Base-by-base conservation (phyloP, 805 yeast genomes). In the Nakazawaea holstii region DNA sequence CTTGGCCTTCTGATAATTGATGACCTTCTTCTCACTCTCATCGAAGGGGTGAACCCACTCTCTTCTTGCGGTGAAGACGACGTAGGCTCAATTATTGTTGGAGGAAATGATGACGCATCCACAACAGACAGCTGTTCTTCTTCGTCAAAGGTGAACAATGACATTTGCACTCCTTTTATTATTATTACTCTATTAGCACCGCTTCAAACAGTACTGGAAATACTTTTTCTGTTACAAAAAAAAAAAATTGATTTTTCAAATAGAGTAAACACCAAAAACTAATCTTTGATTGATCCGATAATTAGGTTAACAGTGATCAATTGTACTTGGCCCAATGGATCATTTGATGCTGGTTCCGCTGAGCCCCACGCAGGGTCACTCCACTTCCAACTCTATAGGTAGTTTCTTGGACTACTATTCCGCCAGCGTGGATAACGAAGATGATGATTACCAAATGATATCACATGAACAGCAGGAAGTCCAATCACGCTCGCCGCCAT, bases 111-210 rank as follows among this genome's bases (percentile, higher is more conserved):
- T 6, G 8, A 10, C 11, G 13, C 20, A 14, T 31, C n/a, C 27
- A 11, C 11, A 8, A 15, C 8, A 24, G 29, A 5, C 10, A 44
- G 30, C 32, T 39, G 46, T 2, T 49, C 51, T 8, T 52, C 57
- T 5, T 31, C 53, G 39, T 55, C 57, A 32, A 53, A 52, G 32
- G 44, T 49, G 43, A 48, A 35, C 28, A 41, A 13, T 4, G 32
- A 33, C 49, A 40, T 39, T 29, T 40, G 14, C 4, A 11, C 28
- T 3, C 13, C 6, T 30, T 15, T 30, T 4, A 3, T 8, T 20
- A 15, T 9, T 4, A 3, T 8, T 20, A 15, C 4, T 17, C 36
- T 33, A 14, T 3, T 13, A 8, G 17, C 11, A 33, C 14, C 5
- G 24, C 24, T 20, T 20, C 24, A 20, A 20, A 20, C n/a, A n/a